Conservation (phyloP, 495 filamentous ascomycete genomes). For the Daldinia childiae region DNA sequence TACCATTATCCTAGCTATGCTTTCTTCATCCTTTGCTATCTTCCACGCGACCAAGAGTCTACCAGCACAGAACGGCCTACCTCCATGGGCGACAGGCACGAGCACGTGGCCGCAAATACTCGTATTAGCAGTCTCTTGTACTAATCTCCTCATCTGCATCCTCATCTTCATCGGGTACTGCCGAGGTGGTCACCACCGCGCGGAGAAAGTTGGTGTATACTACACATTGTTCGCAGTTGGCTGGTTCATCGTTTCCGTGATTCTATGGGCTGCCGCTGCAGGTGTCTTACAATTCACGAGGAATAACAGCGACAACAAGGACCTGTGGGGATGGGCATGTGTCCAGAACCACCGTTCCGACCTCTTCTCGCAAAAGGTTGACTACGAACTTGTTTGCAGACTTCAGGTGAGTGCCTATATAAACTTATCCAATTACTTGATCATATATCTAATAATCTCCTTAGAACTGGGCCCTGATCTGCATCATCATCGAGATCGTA, state of each 20-base stretch:
- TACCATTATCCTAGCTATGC: conserved; percentile 89
- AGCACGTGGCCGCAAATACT: conserved; percentile 90
- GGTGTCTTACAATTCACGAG: conserved; percentile 82
- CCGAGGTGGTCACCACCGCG: conserved; percentile 85
- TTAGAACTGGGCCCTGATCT: conserved; percentile 94
- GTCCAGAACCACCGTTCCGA: conserved; percentile 82
- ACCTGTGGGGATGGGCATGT: conserved; percentile 98
- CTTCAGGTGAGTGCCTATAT: conserved; percentile 71
- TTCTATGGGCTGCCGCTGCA: conserved; percentile 92
- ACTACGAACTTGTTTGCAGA: conserved; percentile 94
- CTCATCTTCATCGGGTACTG: conserved; percentile 87
- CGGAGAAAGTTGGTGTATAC: conserved; percentile 92
- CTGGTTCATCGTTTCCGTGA: conserved; percentile 92
- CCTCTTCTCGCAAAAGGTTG: conserved; percentile 78
- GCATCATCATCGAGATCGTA: conserved; percentile 95
- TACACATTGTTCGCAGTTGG: conserved; percentile 90
- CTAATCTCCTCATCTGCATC: conserved; percentile 82
- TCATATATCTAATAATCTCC: conserved; percentile 20
- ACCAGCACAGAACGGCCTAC: conserved; percentile 77
- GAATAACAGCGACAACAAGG: conserved; percentile 75
- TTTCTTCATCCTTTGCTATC: conserved; percentile 83
- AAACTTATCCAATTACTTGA: neutral
- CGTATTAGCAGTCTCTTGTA: conserved; percentile 76
- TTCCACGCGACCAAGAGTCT: conserved; percentile 84
- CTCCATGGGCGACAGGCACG: conserved; percentile 82